Percentiles rank a stretch among this genome's conserved stretches.
Conservation (phyloP, 1,284 basidiomycete species). For the Apiotrichum laibachii region DNA sequence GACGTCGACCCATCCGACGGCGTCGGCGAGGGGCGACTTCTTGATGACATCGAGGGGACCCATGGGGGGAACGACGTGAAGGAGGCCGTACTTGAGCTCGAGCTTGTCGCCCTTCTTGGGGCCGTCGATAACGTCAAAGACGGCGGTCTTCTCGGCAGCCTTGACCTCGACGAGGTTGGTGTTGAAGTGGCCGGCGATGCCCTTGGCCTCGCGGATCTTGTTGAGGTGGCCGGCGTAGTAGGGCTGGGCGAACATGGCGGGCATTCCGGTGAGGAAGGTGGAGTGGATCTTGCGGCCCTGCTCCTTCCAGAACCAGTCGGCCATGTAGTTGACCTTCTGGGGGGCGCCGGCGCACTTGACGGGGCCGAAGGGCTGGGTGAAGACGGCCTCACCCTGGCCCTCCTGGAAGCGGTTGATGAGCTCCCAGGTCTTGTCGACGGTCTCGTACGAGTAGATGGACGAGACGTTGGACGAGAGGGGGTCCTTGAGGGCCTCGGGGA, state of each 20-base stretch:
- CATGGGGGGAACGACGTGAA: slow-evolving; percentile 91
- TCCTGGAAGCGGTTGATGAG: slow-evolving; percentile 71
- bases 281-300: slow-evolving; percentile 54
- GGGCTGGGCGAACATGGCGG: slow-evolving; percentile 78
- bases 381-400: slow-evolving; percentile 72
- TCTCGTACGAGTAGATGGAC: slow-evolving; percentile 87
- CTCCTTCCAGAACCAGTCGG: slow-evolving; percentile 55
- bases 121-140: slow-evolving; percentile 72
- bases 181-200: slow-evolving; percentile 73
- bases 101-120: slow-evolving; percentile 57
- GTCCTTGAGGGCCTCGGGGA: slow-evolving; percentile 73
- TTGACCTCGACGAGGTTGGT: slow-evolving; percentile 81
- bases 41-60: slow-evolving; percentile 82
- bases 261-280: slow-evolving; percentile 87
- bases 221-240: slow-evolving; percentile 89
- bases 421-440: slow-evolving; percentile 81
- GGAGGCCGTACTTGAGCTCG: slow-evolving; percentile 72
- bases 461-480: slow-evolving; percentile 72
- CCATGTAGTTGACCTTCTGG: slow-evolving; percentile 95
- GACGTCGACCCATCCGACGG: slow-evolving; percentile 83
- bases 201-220: slow-evolving; percentile 71
- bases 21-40: slow-evolving; percentile 70
- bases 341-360: slow-evolving; percentile 95
- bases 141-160: slow-evolving; percentile 67
- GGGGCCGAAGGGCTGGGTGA: slow-evolving; percentile 92